Base-by-base conservation (phyloP, 169 alveolate genomes). In the Plasmodium billcollinsi region DNA sequence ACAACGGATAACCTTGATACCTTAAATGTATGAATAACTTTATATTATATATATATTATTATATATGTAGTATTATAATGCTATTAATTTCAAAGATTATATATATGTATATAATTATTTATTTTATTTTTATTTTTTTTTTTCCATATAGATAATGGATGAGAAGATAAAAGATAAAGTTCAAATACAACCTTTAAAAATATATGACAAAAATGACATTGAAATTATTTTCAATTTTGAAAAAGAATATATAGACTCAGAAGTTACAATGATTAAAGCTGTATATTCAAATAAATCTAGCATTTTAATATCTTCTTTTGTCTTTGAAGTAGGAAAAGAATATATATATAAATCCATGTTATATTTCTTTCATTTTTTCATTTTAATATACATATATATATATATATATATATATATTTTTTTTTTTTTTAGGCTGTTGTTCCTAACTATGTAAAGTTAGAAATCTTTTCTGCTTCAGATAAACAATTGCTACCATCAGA, bases 371-470 rank as follows among this genome's bases (percentile, higher is more conserved):
- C 49, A 39, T 14, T 56, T 18, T 59, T 15, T n/a, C 74, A 9
- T 29, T 7, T 15, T 18, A 58, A 20, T 29, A 14, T 63, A 5
- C 12, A 52, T 26, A 54, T 14, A 43, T 63, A 59, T 24, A 65
- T 49, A 67, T 39, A 67, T 67, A 1, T 47, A 39, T 39, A 39
- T 67, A 54, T 26, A 11, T 33, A 39, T 73, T 24, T 29, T 24
- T 15, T 56, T 73, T 73, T 54, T 39, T 43, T 61, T 3, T 58
- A 86, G 92, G 92, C 88, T 14, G 88, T 73, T 26, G 92, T 86
- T 18, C 92, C 92, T 39, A 86, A 86, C 65, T 86, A 86, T 58
- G 75, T 86, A 63, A 86, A 86, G 14, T 39, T 86, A 52, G 88
- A 86, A 70, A 86, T 86, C 61, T 65, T 86, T 24, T n/a, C 69